Base-by-base conservation (phyloP, 306 rosid genomes). In the Rosa rugosa region DNA sequence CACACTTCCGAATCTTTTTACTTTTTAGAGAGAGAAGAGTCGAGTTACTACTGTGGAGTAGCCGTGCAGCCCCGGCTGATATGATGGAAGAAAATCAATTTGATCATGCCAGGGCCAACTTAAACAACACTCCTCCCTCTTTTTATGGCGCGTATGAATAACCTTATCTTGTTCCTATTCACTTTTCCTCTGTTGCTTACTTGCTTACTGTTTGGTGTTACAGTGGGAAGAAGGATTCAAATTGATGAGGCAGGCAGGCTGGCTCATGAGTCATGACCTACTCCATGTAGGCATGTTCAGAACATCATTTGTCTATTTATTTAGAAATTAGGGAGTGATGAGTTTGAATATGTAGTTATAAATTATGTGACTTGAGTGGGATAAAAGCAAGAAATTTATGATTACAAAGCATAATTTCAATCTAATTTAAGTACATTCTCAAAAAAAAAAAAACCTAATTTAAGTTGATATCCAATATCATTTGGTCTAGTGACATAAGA, bases 21-120 rank as follows among this genome's bases (percentile, higher is more conserved):
- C 56, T 46, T 65, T n/a, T 45, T 72, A 53, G 50, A 57, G 27
- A 9, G 13, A 14, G 42, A 64, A 10, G 71, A 66, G 47, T 67
- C 14, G 53, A 68, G 53, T 56, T 44, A 23, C 59, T 44, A 41
- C 77, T 44, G 54, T 75, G n/a, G 71, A 75, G 46, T 75, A 63
- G 71, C 79, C 71, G 79, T 75, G 79, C 77, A 27, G 42, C 31
- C 31, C 80, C 76, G 77, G 54, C 27, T 57, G 64, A 79, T 56
- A 79, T 45, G 25, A 75, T 75, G 44, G 41, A 72, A 17, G 47
- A 22, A 50, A 22, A 78, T 57, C 72, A 13, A 20, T 38, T 14
- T 45, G 71, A 66, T 59, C 4, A 46, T n/a, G 46, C 46, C 8
- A 44, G 2, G 36, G 42, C 41, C 51, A 46, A 20, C 71, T 75